Base-by-base conservation (phyloP, 108 stramenopile species). In the Pseudonitzschia multiseries region DNA sequence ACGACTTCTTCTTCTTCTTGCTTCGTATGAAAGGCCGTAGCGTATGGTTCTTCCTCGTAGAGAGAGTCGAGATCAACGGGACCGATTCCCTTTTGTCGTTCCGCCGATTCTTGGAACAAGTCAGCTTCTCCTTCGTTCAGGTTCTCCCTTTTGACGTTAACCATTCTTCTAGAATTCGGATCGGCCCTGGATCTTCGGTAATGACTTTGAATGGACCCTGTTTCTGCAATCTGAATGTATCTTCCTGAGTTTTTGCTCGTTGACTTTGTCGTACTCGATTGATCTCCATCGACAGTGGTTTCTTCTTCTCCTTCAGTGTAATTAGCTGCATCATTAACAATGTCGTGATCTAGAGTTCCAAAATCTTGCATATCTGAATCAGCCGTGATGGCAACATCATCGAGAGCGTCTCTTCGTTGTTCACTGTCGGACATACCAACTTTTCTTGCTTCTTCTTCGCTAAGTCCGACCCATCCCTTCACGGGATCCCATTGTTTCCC, bases 401-500 rank as follows among this genome's bases (percentile, higher is more conserved):
- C 62, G 21, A 10, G 54, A 9, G 22, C 13, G 20, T 56, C 21
- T 4, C 54, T 2, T 22, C 21, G 50, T 51, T 51, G 50, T 42
- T 10, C 8, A 51, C 50, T 8, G 22, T 56, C 68, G 6, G 24
- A 65, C 20, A 27, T 46, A 48, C 46, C 46, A 48, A 72, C 69
- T 52, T 4, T 48, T 73, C 73, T 15, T 24, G 26, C 67, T 27
- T 78, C 72, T 15, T 77, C 76, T 32, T 73, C 77, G 9, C 72
- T 68, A 14, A 57, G 41, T 13, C 65, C 73, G 5, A 74, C 54
- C 89, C 87, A 92, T 44, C 91, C 91, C 22, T 66, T 66, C 27
- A 83, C 77, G n/a, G 85, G 87, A 82, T 92, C 77, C 90, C 90
- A 92, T 13, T 69, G 42, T 21, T 81, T 78, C 28, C 68, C 80